Conservation (phyloP, 192 early-diverging fungal species). For the Obelidium mucronatum region DNA sequence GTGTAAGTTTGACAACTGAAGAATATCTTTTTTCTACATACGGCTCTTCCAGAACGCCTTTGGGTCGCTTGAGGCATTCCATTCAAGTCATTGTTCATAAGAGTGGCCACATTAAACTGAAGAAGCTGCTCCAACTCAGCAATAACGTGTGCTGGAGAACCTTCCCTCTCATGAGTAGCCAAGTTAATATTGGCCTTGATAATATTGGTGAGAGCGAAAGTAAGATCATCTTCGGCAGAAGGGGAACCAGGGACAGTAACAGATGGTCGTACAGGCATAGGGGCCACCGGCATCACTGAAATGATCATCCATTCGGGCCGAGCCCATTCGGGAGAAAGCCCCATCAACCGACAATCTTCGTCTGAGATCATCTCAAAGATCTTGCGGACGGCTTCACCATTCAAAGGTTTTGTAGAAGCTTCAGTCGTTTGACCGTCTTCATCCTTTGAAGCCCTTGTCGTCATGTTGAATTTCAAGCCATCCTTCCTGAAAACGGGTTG, state of each 20-base stretch:
- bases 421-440: constrained; percentile 40
- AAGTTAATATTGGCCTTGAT: constrained; percentile 92
- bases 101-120: constrained; percentile 95
- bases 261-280: constrained; percentile 95
- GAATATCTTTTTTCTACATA: too few relatives aligned
- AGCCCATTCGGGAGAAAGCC: constrained; percentile 87
- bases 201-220: constrained; percentile 91
- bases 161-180: constrained; percentile 80
- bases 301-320: constrained; percentile 99
- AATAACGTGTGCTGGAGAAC: constrained; percentile 86
- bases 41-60: constrained; percentile 87
- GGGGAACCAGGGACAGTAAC: constrained; percentile 89
- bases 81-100: constrained; percentile 97
- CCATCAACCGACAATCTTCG: constrained; percentile 85
- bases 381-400: constrained; percentile 77
- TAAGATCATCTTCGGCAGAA: constrained; percentile 96
- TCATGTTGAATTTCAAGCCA: constrained; percentile 69
- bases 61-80: constrained; percentile 91
- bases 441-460: constrained; percentile 50
- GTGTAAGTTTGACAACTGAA: neutral
- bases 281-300: constrained; percentile 93
- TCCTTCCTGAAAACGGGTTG: constrained; percentile 87
- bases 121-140: constrained; percentile 87
- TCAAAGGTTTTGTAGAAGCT: constrained; percentile 54
- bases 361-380: constrained; percentile 89